Evolutionary conservation across 2,329 filamentous ascomycete genomes (phyloP).

Genomic region (Beauveria australis): DNA sequence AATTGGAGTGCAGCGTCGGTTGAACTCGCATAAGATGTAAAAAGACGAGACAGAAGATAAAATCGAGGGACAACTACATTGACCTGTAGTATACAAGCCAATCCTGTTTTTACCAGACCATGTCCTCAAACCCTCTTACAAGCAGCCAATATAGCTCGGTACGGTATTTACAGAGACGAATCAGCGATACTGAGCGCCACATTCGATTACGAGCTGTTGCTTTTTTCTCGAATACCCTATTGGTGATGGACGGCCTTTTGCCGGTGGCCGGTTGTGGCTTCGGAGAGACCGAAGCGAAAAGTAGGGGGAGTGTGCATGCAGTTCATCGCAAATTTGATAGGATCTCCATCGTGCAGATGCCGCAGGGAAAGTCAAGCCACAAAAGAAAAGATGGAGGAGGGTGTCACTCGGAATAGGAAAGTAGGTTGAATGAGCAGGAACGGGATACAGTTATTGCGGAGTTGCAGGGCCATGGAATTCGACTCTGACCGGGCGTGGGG

Average conservation of each 20-base stretch:
- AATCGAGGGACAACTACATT: too few species aligned
- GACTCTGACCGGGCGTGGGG: background rate
- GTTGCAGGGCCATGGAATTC: background rate
- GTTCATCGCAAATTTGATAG: background rate
- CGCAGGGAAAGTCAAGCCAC: background rate
- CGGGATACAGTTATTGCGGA: slow-evolving; percentile 7
- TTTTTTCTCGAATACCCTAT: background rate
- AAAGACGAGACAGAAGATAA: too few species aligned
- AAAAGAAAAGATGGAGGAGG: background rate
- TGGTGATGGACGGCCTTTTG: background rate
- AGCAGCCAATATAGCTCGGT: background rate
- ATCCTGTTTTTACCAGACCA: too few species aligned
- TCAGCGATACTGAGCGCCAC: background rate
- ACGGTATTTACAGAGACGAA: background rate
- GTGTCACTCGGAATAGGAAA: background rate
- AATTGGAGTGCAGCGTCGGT: too few species aligned
- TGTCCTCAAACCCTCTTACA: too few species aligned
- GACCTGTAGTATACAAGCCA: too few species aligned
- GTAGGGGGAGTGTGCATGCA: background rate
- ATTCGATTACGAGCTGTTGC: background rate
- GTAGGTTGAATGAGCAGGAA: background rate
- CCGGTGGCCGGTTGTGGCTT: background rate
- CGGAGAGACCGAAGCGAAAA: background rate
- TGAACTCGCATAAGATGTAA: too few species aligned
- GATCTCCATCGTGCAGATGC: background rate